These are phyloP conservation scores for Solanum lignicaule DNA, from an alignment of 257 asterid genomes.

Conservation along the genomic window DNA sequence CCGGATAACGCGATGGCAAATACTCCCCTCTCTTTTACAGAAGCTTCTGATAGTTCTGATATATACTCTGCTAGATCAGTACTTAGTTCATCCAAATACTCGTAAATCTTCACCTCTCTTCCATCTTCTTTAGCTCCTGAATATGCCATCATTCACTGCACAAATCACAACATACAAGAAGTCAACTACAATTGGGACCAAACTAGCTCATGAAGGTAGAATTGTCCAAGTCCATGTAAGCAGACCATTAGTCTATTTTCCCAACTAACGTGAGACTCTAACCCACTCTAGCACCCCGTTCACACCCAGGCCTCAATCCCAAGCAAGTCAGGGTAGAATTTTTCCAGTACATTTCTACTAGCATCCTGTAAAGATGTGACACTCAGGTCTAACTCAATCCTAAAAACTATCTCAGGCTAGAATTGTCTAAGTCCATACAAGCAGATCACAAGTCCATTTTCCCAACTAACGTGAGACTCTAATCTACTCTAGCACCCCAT, in stretches of 20 bases:
- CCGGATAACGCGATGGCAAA: conserved; percentile 88
- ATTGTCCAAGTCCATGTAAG: not conserved
- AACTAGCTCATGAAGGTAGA: not conserved
- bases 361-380: not conserved
- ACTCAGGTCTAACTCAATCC: not conserved
- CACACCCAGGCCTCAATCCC: not conserved
- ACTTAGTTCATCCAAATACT: conserved; percentile 53
- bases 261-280: not conserved
- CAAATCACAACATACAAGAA: not conserved
- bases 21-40: conserved; percentile 75
- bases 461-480: not conserved
- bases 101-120: conserved; percentile 54
- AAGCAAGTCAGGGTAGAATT: not conserved
- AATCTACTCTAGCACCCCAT: not conserved
- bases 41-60: conserved; percentile 73
- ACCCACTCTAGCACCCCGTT: not conserved
- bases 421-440: too few species aligned
- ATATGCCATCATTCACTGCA: conserved; percentile 50
- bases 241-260: not conserved
- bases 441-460: not conserved
- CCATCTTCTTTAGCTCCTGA: conserved; percentile 38
- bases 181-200: not conserved
- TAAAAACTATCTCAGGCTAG: too few species aligned
- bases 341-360: not conserved
- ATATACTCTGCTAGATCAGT: conserved; percentile 76